Percentiles rank a stretch among this genome's conserved stretches.
These are phyloP conservation scores for Platanthera zijinensis DNA, from an alignment of 106 monocot genomes.

Conservation along the genomic window DNA sequence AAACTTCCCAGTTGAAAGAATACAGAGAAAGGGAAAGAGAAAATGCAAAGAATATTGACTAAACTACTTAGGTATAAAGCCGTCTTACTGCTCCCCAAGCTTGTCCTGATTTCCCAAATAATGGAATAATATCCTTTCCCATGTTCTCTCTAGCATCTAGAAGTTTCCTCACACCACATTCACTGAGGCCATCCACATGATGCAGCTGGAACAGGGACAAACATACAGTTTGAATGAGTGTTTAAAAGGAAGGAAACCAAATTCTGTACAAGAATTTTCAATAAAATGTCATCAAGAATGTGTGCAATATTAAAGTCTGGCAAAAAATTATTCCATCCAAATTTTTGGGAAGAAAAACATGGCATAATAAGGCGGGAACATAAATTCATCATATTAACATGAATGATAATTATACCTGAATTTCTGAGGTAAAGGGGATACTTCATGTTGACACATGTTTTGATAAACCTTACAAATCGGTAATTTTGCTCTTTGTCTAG, in stretches of 20 bases:
- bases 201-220: slow-evolving; percentile 43
- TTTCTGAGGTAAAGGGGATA: too few relatives aligned
- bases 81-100: slow-evolving; percentile 66
- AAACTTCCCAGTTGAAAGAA: background rate
- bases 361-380: background rate
- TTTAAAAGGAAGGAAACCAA: background rate
- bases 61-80: slow-evolving; percentile 4
- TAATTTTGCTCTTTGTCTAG: too few relatives aligned
- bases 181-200: slow-evolving; percentile 84
- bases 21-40: background rate
- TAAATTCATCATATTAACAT: background rate
- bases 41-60: background rate
- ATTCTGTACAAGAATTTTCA: background rate
- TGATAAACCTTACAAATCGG: too few relatives aligned
- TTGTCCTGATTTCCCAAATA: slow-evolving; percentile 63
- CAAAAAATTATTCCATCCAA: background rate
- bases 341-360: background rate
- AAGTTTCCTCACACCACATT: slow-evolving; percentile 33
- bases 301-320: background rate
- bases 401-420: background rate
- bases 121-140: slow-evolving; percentile 38
- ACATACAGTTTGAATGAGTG: background rate
- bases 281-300: background rate
- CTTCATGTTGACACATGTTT: too few relatives aligned
- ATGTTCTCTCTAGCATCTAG: slow-evolving; percentile 39